Percentiles rank a stretch among this genome's conserved stretches.
These are phyloP conservation scores for Margaritispora aquatica DNA, from an alignment of 495 filamentous ascomycete species.

Conservation along the genomic window DNA sequence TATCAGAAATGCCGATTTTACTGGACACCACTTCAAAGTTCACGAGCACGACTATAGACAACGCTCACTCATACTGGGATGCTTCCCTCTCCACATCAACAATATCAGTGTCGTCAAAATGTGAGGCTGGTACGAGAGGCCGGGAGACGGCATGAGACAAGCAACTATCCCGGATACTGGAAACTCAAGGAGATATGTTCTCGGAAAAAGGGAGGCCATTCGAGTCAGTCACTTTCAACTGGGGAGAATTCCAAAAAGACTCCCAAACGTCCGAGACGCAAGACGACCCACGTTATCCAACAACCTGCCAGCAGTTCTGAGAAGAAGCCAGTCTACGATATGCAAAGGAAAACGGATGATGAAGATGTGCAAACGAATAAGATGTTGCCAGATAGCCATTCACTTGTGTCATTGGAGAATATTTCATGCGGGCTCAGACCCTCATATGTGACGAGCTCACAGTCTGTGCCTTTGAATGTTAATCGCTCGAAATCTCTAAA, in stretches of 20 bases:
- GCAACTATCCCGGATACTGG: neutral
- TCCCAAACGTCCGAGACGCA: neutral
- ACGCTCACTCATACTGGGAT: neutral
- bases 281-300: neutral
- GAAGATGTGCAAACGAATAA: neutral
- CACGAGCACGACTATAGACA: neutral
- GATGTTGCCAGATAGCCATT: neutral
- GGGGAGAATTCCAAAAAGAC: neutral
- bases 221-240: neutral
- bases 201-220: neutral
- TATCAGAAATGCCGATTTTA: neutral
- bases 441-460: neutral
- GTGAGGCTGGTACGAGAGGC: neutral
- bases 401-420: neutral
- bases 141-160: neutral
- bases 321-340: neutral
- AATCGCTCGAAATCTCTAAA: neutral
- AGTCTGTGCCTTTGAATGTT: neutral
- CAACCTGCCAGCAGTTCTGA: neutral
- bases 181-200: neutral
- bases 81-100: neutral
- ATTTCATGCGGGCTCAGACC: neutral
- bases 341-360: neutral
- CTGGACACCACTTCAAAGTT: neutral
- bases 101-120: neutral